Percentiles rank a stretch among this genome's conserved stretches.
phyloP scores from a whole-genome alignment of 116 monocot species.

The Cymodocea nodosa region DNA sequence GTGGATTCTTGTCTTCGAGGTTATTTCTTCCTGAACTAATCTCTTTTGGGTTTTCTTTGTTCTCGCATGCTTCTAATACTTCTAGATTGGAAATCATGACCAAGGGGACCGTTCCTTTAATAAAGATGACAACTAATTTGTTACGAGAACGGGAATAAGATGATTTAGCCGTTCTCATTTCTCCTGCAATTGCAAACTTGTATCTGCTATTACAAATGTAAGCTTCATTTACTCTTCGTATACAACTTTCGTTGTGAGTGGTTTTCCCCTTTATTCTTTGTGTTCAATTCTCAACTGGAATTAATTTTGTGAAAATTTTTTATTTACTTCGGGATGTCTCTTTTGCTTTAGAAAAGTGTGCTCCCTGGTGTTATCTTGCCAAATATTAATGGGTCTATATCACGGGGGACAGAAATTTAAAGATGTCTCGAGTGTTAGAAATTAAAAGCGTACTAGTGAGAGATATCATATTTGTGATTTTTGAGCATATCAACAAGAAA shows the following conservation, averaged over 20 bases:
- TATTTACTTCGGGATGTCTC: background rate
- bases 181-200: background rate
- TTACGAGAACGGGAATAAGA: slow-evolving; percentile 15
- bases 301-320: background rate
- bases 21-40: slow-evolving; percentile 44
- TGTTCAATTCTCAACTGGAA: background rate
- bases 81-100: slow-evolving; percentile 49
- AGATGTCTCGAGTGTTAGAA: too few species aligned
- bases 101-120: slow-evolving; percentile 60
- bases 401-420: background rate
- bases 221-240: background rate
- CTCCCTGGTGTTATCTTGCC: background rate
- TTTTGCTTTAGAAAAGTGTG: background rate
- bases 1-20: slow-evolving; percentile 58
- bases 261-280: background rate
- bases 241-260: background rate
- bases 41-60: slow-evolving; percentile 36
- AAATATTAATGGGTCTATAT: background rate
- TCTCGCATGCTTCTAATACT: slow-evolving; percentile 35
- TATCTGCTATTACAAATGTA: background rate
- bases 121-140: slow-evolving; percentile 45
- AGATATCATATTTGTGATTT: too few species aligned
- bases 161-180: background rate
- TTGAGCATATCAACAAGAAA: too few species aligned
- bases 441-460: too few species aligned